These are phyloP conservation scores for Scleroderma bovista DNA, from an alignment of 768 basidiomycete genomes.

Conservation along the genomic window DNA sequence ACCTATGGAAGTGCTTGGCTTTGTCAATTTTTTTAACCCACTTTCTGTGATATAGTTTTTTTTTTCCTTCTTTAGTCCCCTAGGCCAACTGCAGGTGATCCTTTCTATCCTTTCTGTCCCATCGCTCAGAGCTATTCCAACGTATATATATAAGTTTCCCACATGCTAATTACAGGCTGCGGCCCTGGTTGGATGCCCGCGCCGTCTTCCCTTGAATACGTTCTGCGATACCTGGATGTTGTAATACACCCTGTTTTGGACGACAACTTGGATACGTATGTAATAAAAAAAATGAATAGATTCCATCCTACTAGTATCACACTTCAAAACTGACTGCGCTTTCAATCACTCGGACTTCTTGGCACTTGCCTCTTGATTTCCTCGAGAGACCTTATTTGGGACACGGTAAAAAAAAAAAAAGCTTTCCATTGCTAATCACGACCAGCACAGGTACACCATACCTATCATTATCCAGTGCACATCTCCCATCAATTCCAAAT, in stretches of 20 bases:
- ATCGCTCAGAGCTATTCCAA: conserved; percentile 6
- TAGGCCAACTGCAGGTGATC: conserved; percentile 1
- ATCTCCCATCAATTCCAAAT: not conserved
- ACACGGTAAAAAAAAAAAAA: not conserved
- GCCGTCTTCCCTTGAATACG: conserved; percentile 17
- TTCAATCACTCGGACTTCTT: no score
- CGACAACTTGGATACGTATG: conserved; percentile 1
- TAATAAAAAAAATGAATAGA: not conserved
- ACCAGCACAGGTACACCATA: not conserved
- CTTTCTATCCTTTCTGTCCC: conserved; percentile 3
- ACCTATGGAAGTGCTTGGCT: not conserved
- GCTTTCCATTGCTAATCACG: not conserved
- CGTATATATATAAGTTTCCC: conserved; percentile 22
- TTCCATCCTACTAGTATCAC: not conserved
- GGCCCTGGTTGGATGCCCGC: conserved; percentile 11
- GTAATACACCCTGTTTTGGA: conserved; percentile 32
- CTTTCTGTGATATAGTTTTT: conserved; percentile 20
- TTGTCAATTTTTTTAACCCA: not conserved
- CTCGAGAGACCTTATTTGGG: not conserved
- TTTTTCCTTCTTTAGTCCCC: conserved; percentile 4
- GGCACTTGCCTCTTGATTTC: not conserved
- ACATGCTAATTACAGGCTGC: conserved; percentile 18
- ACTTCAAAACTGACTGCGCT: no score
- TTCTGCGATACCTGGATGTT: conserved; percentile 34
- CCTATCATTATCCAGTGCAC: not conserved